Percentiles rank a stretch among this genome's conserved stretches.
Conservation (phyloP, 2,329 filamentous ascomycete species). For the Daldinia sp. region DNA sequence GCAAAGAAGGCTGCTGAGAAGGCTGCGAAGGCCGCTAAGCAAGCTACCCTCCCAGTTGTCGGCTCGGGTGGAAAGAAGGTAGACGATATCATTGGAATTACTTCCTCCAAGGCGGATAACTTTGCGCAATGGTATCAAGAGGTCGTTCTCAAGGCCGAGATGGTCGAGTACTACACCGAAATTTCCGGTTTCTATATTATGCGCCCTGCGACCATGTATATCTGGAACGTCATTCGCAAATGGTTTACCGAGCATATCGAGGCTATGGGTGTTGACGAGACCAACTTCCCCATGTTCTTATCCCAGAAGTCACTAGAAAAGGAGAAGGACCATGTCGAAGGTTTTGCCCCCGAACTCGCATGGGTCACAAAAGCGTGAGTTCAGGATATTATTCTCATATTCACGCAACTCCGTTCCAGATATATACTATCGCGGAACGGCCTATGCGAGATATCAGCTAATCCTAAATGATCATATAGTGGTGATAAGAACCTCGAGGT, state of each 20-base stretch:
- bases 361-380: slow-evolving; percentile 87
- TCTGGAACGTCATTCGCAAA: slow-evolving; percentile 74
- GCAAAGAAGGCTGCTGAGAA: slow-evolving; percentile 71
- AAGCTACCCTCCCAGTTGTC: slow-evolving; percentile 64
- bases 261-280: slow-evolving; percentile 91
- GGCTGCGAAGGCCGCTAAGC: slow-evolving; percentile 71
- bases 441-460: slow-evolving; percentile 23
- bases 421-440: not conserved
- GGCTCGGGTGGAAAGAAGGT: slow-evolving; percentile 65
- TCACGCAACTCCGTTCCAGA: not conserved
- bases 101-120: slow-evolving; percentile 84
- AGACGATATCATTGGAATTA: slow-evolving; percentile 86
- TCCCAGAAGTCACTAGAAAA: slow-evolving; percentile 86
- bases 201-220: slow-evolving; percentile 76
- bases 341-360: slow-evolving; percentile 93
- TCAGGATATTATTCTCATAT: slow-evolving; percentile 35
- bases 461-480: slow-evolving; percentile 57
- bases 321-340: slow-evolving; percentile 97
- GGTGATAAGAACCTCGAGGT: slow-evolving; percentile 94
- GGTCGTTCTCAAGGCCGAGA: slow-evolving; percentile 94
- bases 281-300: slow-evolving; percentile 96
- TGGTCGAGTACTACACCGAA: slow-evolving; percentile 91
- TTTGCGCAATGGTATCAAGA: slow-evolving; percentile 98
- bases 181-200: slow-evolving; percentile 98
- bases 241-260: slow-evolving; percentile 84